phyloP scores from a whole-genome alignment of 441 rosid genomes.

The Raphanus hybrid region DNA sequence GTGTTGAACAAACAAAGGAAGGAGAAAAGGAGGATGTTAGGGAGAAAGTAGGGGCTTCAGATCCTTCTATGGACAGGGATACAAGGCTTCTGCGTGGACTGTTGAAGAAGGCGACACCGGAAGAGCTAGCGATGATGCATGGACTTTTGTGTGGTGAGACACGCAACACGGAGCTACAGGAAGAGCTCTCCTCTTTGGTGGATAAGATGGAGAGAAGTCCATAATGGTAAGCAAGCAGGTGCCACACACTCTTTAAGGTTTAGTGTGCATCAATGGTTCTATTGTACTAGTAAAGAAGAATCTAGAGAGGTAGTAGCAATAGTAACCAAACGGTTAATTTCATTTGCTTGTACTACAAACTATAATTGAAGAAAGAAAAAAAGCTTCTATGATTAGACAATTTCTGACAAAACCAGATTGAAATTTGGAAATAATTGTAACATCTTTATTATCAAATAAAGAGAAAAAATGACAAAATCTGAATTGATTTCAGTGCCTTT shows the following conservation, averaged over 20 bases:
- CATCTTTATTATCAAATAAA: not conserved
- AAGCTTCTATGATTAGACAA: not conserved
- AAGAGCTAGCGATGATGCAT: constrained; percentile 58
- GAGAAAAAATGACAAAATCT: not conserved
- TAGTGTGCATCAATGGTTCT: constrained; percentile 16
- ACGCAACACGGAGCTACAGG: constrained; percentile 52
- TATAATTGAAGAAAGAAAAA: constrained; percentile 13
- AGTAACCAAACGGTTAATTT: constrained; percentile 25
- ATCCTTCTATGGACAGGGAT: constrained; percentile 45
- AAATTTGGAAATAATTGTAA: not conserved
- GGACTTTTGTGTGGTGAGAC: constrained; percentile 56
- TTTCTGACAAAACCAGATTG: not conserved
- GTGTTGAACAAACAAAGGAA: constrained; percentile 43
- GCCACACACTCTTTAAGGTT: constrained; percentile 10
- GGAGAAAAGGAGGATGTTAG: constrained; percentile 26
- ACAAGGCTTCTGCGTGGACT: constrained; percentile 55
- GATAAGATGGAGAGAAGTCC: constrained; percentile 57
- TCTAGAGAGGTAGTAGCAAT: constrained; percentile 20
- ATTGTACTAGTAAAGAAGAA: constrained; percentile 24
- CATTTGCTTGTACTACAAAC: constrained; percentile 16
- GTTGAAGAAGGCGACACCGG: constrained; percentile 56
- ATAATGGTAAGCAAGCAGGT: constrained; percentile 17
- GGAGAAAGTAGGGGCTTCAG: constrained; percentile 36
- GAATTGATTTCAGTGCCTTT: too few relatives aligned
- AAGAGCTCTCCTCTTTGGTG: constrained; percentile 53